Percentiles rank a stretch among this genome's conserved stretches.
These are phyloP conservation scores for Colletotrichum abscissum DNA, from an alignment of 2,329 filamentous ascomycete species.

Conservation along the genomic window DNA sequence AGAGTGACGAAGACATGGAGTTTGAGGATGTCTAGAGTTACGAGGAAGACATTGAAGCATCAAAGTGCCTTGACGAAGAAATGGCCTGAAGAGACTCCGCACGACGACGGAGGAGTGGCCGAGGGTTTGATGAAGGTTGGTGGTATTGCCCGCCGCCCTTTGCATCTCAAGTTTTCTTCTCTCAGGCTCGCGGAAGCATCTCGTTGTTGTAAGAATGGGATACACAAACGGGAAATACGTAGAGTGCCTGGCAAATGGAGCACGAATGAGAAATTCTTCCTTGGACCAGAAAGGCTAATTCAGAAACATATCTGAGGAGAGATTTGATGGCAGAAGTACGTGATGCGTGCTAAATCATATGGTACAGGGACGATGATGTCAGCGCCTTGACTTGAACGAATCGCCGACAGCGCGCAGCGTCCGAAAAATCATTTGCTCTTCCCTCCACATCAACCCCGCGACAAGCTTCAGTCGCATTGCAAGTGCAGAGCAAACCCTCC, in stretches of 20 bases:
- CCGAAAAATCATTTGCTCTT: background rate
- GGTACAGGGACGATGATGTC: conserved; percentile 18
- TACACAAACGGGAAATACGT: background rate
- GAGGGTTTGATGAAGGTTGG: background rate
- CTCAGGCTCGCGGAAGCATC: background rate
- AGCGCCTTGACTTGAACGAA: background rate
- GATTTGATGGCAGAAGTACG: background rate
- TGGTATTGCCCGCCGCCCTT: background rate
- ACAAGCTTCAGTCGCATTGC: background rate
- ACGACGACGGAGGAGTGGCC: background rate
- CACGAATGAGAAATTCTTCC: background rate
- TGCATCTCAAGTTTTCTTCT: background rate
- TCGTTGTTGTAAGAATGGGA: background rate
- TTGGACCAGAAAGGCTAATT: background rate
- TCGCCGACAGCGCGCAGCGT: no score
- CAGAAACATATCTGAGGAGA: background rate
- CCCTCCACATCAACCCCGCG: background rate
- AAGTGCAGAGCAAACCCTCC: background rate
- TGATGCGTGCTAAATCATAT: background rate
- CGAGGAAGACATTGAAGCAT: background rate
- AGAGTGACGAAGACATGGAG: conserved; percentile 65
- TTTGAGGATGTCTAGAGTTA: conserved; percentile 66
- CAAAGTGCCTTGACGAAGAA: background rate
- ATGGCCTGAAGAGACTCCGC: background rate
- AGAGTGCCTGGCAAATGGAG: background rate